A percentile compares a stretch with the other conserved stretches of the same genome.
phyloP scores from a whole-genome alignment of 306 rosid species.

The Gastrolobium villosum region DNA sequence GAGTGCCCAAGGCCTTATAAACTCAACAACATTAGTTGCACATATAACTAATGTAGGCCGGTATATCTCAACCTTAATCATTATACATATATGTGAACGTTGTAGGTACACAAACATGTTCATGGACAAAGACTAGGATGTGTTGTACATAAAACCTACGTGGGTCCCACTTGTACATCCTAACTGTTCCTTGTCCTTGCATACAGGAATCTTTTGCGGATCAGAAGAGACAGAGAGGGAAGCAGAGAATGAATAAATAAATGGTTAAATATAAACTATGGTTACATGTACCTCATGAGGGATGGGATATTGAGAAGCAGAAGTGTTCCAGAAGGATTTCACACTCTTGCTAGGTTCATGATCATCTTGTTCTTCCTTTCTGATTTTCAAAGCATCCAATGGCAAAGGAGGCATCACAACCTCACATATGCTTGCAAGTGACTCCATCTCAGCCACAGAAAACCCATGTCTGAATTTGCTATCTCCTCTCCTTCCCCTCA shows the following conservation, averaged over 20 bases:
- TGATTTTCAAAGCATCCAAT: conserved; percentile 34
- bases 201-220: not conserved
- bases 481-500: conserved; percentile 66
- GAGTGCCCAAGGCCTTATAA: no score
- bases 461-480: conserved; percentile 66
- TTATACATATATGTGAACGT: not conserved
- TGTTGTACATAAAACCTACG: not conserved
- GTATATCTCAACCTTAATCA: no score
- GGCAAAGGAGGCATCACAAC: conserved; percentile 73
- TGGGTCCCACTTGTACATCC: not conserved
- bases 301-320: conserved; percentile 69
- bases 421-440: conserved; percentile 75
- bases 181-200: conserved; percentile 6
- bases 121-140: not conserved
- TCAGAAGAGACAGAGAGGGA: conserved; percentile 5
- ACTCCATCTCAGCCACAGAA: conserved; percentile 64
- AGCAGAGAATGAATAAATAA: not conserved
- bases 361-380: conserved; percentile 22
- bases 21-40: no score
- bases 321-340: conserved; percentile 56
- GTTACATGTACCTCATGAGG: conserved; percentile 60
- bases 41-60: no score
- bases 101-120: not conserved
- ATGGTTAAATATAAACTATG: not conserved
- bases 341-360: conserved; percentile 20